Conservation (phyloP, 306 rosid species). For the Castanea sativa region DNA sequence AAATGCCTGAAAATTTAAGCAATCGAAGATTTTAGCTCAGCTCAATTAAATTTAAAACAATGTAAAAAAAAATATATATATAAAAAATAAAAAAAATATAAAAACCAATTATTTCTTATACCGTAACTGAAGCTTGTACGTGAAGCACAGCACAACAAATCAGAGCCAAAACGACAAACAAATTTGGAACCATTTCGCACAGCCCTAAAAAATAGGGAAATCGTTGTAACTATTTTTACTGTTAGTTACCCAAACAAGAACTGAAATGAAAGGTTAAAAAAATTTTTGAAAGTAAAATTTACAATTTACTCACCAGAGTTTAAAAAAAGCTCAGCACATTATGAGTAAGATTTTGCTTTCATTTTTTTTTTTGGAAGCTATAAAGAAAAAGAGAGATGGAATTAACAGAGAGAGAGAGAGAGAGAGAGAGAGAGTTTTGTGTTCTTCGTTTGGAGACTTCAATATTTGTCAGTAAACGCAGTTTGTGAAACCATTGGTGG, state of each 20-base stretch:
- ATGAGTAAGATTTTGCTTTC: not conserved
- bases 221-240: not conserved
- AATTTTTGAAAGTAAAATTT: not conserved
- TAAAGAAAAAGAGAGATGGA: not conserved
- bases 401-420: not conserved
- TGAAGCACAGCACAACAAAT: slow-evolving; percentile 15
- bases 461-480: not conserved
- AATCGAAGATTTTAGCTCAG: slow-evolving; percentile 5
- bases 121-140: slow-evolving; percentile 37
- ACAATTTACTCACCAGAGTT: not conserved
- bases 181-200: slow-evolving; percentile 24
- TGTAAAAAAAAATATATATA: too few species aligned
- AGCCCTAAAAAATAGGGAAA: slow-evolving; percentile 27
- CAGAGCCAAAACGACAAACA: slow-evolving; percentile 24
- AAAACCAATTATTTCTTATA: slow-evolving; percentile 6
- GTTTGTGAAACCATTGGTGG: not conserved
- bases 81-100: not conserved
- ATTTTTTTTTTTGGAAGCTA: not conserved
- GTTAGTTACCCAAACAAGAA: not conserved
- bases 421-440: not conserved
- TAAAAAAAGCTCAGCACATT: not conserved
- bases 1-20: slow-evolving; percentile 27
- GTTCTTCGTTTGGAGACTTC: not conserved
- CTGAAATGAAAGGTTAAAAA: not conserved
- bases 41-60: not conserved